phyloP scores from a whole-genome alignment of 2,329 filamentous ascomycete species.

The Fusarium sp. region DNA sequence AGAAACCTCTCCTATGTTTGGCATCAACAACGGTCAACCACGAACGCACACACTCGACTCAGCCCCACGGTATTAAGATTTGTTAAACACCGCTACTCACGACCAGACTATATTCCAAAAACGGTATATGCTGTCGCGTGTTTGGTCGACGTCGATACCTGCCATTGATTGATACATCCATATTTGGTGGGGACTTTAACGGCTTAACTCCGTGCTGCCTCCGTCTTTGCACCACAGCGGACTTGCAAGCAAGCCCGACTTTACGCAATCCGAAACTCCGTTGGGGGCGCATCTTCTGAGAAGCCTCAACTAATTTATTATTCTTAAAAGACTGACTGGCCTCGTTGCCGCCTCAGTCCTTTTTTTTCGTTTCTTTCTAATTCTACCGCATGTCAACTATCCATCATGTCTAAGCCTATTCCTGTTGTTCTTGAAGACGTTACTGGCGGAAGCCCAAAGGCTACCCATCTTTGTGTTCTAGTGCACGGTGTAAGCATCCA shows the following conservation, averaged over 20 bases:
- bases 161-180: too few species aligned
- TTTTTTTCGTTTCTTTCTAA: not conserved
- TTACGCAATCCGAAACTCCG: constrained; percentile 41
- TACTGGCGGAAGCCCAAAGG: constrained; percentile 65
- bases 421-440: constrained; percentile 48
- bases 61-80: constrained; percentile 23
- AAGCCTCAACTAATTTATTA: constrained; percentile 35
- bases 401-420: constrained; percentile 36
- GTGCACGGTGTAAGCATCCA: constrained; percentile 76
- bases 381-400: constrained; percentile 37
- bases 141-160: constrained; percentile 39
- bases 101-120: constrained; percentile 8
- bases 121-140: constrained; percentile 12
- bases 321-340: constrained; percentile 14
- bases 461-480: constrained; percentile 81
- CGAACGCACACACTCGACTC: constrained; percentile 6
- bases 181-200: constrained; percentile 30
- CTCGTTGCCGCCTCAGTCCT: not conserved
- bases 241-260: constrained; percentile 23
- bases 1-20: not conserved
- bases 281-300: constrained; percentile 43
- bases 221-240: constrained; percentile 13
- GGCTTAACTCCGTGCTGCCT: constrained; percentile 39
- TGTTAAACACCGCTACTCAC: constrained; percentile 5
- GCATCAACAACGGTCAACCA: not conserved